phyloP scores from a whole-genome alignment of 2,329 filamentous ascomycete species.

The Fusarium mangiferae region DNA sequence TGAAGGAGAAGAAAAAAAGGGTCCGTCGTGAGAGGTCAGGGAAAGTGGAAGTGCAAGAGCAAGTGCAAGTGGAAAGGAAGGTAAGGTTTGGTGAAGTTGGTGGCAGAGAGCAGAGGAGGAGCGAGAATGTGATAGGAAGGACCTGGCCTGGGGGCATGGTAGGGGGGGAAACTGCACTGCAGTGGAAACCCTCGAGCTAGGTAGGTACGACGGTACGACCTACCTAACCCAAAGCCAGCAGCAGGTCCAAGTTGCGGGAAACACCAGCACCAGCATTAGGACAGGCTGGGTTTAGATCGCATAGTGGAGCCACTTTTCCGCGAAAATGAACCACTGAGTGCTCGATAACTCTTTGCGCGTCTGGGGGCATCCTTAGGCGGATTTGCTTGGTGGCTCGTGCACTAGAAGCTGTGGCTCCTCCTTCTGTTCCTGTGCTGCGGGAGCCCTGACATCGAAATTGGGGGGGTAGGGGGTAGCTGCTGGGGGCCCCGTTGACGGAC shows the following conservation, averaged over 20 bases:
- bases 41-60: constrained; percentile 35
- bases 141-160: constrained; percentile 24
- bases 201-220: neutral
- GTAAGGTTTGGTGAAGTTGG: constrained; percentile 26
- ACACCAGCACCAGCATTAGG: constrained; percentile 18
- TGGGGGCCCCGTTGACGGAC: constrained; percentile 27
- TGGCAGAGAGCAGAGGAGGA: constrained; percentile 28
- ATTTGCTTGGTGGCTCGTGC: constrained; percentile 38
- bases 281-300: constrained; percentile 24
- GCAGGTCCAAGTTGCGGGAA: constrained; percentile 27
- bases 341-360: neutral
- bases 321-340: constrained; percentile 14
- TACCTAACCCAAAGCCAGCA: constrained; percentile 32
- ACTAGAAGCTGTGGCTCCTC: constrained; percentile 28
- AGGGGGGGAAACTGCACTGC: constrained; percentile 39
- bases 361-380: constrained; percentile 14
- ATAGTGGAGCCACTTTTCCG: constrained; percentile 12
- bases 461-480: constrained; percentile 31
- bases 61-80: constrained; percentile 31
- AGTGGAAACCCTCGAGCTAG: constrained; percentile 34
- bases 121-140: constrained; percentile 28
- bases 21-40: constrained; percentile 37
- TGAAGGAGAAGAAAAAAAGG: constrained; percentile 41
- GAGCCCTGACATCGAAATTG: constrained; percentile 45
- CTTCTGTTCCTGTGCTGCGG: constrained; percentile 35